Percentiles rank a stretch among this genome's conserved stretches.
Conservation (phyloP, 2,329 filamentous ascomycete species). For the Emergomyces pasteurianus region DNA sequence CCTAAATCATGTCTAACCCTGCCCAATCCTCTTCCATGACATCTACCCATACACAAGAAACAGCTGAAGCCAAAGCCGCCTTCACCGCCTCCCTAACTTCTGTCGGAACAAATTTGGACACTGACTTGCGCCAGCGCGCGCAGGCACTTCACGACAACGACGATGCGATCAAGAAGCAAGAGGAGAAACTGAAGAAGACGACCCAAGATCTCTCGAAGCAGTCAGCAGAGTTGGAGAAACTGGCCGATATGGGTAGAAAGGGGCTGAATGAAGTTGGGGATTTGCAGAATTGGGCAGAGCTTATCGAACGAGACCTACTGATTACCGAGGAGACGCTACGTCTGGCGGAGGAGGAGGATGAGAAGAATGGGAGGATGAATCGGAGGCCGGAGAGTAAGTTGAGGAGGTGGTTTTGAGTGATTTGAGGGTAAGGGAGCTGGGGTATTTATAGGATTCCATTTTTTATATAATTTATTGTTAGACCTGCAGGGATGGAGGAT, state of each 20-base stretch:
- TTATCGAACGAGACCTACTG: conserved; percentile 41
- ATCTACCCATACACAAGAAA: conserved; percentile 20
- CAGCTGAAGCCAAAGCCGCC: conserved; percentile 31
- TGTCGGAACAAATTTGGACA: conserved; percentile 38
- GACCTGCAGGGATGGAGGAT: neutral
- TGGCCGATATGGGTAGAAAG: conserved; percentile 42
- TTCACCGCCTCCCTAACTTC: conserved; percentile 34
- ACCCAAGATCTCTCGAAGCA: conserved; percentile 41
- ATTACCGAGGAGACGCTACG: conserved; percentile 32
- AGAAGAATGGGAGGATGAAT: conserved; percentile 9
- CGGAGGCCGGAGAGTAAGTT: conserved; percentile 9
- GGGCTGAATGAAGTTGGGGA: conserved; percentile 53
- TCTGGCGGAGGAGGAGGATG: conserved; percentile 22
- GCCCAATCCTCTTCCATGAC: conserved; percentile 1
- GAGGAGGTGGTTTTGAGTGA: conserved; percentile 11
- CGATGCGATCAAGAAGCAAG: conserved; percentile 42
- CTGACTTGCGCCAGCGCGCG: conserved; percentile 42
- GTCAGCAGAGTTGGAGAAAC: conserved; percentile 42
- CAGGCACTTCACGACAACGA: conserved; percentile 46
- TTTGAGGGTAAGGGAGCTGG: neutral
- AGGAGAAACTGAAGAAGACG: conserved; percentile 39
- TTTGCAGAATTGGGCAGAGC: conserved; percentile 53
- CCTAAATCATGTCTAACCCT: neutral
- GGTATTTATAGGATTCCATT: neutral
- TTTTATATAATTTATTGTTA: neutral